These are phyloP conservation scores for Pistacia vera DNA, from an alignment of 345 rosid species.

Conservation along the genomic window DNA sequence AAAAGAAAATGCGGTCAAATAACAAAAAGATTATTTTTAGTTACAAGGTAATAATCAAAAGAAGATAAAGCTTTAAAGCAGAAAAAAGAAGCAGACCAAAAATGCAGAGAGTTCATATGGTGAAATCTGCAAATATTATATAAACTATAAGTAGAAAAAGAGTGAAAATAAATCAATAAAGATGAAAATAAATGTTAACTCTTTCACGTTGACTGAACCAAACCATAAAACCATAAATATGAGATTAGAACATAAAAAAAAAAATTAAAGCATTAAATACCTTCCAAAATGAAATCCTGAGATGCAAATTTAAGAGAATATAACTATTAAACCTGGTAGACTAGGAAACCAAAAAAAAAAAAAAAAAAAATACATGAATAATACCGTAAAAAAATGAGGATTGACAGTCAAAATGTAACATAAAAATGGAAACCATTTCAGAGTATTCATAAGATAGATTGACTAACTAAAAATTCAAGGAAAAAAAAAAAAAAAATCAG, in stretches of 20 bases:
- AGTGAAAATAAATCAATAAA: neutral
- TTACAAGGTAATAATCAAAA: conserved; percentile 35
- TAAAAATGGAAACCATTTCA: neutral
- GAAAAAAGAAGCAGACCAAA: conserved; percentile 1
- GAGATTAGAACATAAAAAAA: neutral
- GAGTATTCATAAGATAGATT: neutral
- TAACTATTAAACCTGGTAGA: neutral
- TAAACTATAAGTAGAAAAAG: neutral
- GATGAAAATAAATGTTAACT: neutral
- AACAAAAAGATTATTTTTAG: conserved; percentile 20
- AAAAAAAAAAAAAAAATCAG: neutral
- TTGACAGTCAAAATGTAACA: neutral
- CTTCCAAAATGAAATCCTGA: conserved; percentile 7
- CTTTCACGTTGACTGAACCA: neutral
- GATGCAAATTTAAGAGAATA: neutral
- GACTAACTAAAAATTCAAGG: neutral
- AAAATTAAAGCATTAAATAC: neutral
- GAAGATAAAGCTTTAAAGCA: conserved; percentile 35
- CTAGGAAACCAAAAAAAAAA: neutral
- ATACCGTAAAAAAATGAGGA: neutral
- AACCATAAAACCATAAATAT: neutral
- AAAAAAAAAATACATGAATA: neutral
- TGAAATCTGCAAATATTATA: conserved; percentile 10
- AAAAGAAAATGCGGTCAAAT: neutral
- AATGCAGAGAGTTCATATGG: conserved; percentile 30